Base-by-base conservation (phyloP, 108 stramenopile genomes). In the Stephanodiscus minutulus region DNA sequence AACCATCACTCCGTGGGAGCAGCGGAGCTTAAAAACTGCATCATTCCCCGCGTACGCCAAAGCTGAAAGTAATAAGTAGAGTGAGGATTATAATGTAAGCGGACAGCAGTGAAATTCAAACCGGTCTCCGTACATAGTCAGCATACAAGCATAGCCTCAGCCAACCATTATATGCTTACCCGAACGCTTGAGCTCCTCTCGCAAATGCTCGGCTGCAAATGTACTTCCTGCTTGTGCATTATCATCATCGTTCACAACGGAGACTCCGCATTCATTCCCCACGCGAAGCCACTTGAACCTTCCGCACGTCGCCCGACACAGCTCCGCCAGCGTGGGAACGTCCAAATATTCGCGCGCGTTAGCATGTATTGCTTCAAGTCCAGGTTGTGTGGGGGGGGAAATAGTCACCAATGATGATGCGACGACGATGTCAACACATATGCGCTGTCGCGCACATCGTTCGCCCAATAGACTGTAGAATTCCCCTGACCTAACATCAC, bases 11-110 rank as follows among this genome's bases (percentile, higher is more conserved):
- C 93, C 93, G 12, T 58, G 54, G 17, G 89, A 91, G 48, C 88
- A 89, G 46, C 93, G 86, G 22, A 91, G 80, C 57, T 95, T 95
- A 62, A 95, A 87, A 35, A 95, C 79, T 12, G 81, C 91, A 82
- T 92, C 93, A 22, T 65, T 81, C 36, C 83, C 83, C 55, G 49
- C 43, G 50, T 77, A 82, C 5, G 71, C 71, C 41, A 73, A 47
- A 21, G 76, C 75, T 31, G 24, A 64, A 77, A 76, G 29, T 77
- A 77, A 13, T 57, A 53, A 49, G 65, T 73, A 77, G 39, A 22
- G 66, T 33, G 21, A 79, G 73, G 62, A 31, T 56, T 29, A 27
- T 25, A 15, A n/a, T 12, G 24, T 22, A 54, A 21, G 17, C 54
- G 41, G 12, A 9, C 13, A 33, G 43, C 43, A 11, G 15, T 15